phyloP scores from a whole-genome alignment of 2,329 filamentous ascomycete genomes.

The Cryphonectria parasitica region DNA sequence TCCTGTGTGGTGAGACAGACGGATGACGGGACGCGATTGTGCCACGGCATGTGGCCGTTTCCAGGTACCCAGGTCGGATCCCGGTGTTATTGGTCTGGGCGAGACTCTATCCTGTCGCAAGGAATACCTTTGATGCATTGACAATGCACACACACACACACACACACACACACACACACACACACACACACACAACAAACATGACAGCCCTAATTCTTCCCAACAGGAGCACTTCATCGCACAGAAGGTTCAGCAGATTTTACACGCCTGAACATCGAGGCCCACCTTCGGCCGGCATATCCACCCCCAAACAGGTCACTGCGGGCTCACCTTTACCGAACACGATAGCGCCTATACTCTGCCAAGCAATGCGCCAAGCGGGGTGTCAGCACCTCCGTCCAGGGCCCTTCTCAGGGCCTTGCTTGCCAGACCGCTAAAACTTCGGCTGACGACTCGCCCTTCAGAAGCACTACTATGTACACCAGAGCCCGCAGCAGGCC shows the following conservation, averaged over 20 bases:
- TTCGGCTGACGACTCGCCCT: background rate
- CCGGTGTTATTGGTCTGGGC: background rate
- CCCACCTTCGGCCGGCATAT: background rate
- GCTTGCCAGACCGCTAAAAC: background rate
- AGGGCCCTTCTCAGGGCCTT: background rate
- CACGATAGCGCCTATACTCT: background rate
- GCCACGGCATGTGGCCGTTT: background rate
- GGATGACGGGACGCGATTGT: background rate
- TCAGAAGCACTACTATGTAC: background rate
- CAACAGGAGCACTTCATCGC: background rate
- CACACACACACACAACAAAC: too few relatives aligned
- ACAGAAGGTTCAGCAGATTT: background rate
- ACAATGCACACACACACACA: background rate
- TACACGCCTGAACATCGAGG: background rate
- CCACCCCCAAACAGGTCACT: background rate
- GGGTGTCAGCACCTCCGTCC: constrained; percentile 9
- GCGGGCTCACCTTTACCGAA: background rate
- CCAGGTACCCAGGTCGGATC: background rate
- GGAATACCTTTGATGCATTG: background rate
- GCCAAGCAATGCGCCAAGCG: constrained; percentile 1
- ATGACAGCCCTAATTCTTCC: background rate
- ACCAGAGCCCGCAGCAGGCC: background rate
- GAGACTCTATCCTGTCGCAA: background rate
- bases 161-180: too few relatives aligned
- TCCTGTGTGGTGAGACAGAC: background rate